Evolutionary conservation across 768 basidiomycete species (phyloP).

Genomic region (Strobilomyces confusus): DNA sequence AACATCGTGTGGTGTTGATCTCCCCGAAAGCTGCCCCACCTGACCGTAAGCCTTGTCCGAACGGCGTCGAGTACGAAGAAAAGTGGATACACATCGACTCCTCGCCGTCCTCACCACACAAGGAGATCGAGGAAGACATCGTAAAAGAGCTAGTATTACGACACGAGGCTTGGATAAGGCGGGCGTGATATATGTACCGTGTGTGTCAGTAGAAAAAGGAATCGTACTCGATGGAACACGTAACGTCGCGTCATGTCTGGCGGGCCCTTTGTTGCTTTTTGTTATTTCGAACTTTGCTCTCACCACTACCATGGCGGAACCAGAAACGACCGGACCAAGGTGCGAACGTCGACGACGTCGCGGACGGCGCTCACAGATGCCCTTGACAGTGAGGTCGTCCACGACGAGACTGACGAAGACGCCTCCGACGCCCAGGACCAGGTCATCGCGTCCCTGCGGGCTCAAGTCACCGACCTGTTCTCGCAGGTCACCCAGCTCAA

Average conservation of each 20-base stretch:
- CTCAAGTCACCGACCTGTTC: constrained; percentile 81
- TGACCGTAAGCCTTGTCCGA: constrained; percentile 6
- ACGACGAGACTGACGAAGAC: constrained; percentile 27
- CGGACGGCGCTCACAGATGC: constrained; percentile 4
- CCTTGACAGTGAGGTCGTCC: not conserved
- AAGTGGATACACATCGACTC: constrained; percentile 63
- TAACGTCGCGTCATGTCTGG: not conserved
- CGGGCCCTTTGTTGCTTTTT: too few species aligned
- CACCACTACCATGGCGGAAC: constrained; percentile 12
- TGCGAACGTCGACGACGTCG: constrained; percentile 4
- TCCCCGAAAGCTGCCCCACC: constrained; percentile 40
- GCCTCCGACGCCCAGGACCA: constrained; percentile 70
- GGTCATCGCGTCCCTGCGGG: constrained; percentile 75
- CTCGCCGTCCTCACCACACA: constrained; percentile 33
- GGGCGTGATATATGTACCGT: not conserved
- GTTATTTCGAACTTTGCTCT: too few species aligned
- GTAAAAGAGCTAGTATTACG: constrained; percentile 67
- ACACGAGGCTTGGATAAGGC: constrained; percentile 66
- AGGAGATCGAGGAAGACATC: constrained; percentile 95
- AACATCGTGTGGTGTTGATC: constrained; percentile 90
- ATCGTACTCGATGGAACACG: not conserved
- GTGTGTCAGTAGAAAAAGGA: not conserved
- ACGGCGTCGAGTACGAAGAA: constrained; percentile 43
- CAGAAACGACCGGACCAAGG: constrained; percentile 11
- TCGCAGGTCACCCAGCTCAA: constrained; percentile 91